Conservation (phyloP, 192 early-diverging fungal species). For the Coemansia sp. region DNA sequence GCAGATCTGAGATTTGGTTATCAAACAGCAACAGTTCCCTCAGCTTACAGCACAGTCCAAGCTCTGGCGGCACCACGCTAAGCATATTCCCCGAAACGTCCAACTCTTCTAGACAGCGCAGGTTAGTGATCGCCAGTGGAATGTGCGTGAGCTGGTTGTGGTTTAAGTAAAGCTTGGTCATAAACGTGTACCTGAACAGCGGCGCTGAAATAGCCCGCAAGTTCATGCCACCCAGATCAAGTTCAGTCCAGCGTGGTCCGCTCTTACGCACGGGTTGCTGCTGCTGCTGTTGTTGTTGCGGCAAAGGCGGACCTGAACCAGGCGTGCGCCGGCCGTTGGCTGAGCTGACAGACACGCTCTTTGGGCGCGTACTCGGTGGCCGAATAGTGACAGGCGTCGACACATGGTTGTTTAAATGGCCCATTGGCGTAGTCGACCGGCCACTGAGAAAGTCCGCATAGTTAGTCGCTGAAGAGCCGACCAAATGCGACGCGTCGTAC, state of each 20-base stretch:
- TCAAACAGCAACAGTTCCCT: slow-evolving; percentile 88
- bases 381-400: slow-evolving; percentile 48
- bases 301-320: slow-evolving; percentile 14
- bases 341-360: slow-evolving; percentile 45
- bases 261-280: slow-evolving; percentile 21
- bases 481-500: slow-evolving; percentile 30
- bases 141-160: slow-evolving; percentile 89
- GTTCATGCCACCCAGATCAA: slow-evolving; percentile 96
- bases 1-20: slow-evolving; percentile 82
- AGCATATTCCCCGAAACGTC: slow-evolving; percentile 92
- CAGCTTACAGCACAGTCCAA: slow-evolving; percentile 80
- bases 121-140: slow-evolving; percentile 66
- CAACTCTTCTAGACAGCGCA: slow-evolving; percentile 69
- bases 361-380: slow-evolving; percentile 49
- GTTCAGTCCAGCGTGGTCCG: slow-evolving; percentile 69
- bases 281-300: slow-evolving; percentile 15
- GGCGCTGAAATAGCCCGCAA: slow-evolving; percentile 75
- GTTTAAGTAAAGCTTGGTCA: slow-evolving; percentile 92
- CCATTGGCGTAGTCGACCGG: slow-evolving; percentile 49
- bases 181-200: slow-evolving; percentile 81
- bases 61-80: slow-evolving; percentile 76
- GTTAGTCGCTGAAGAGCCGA: slow-evolving; percentile 49
- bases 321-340: slow-evolving; percentile 48
- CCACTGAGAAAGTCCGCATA: slow-evolving; percentile 50
- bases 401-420: slow-evolving; percentile 36